phyloP scores from a whole-genome alignment of 805 yeast species.

The Metschnikowia cerradonensis region DNA sequence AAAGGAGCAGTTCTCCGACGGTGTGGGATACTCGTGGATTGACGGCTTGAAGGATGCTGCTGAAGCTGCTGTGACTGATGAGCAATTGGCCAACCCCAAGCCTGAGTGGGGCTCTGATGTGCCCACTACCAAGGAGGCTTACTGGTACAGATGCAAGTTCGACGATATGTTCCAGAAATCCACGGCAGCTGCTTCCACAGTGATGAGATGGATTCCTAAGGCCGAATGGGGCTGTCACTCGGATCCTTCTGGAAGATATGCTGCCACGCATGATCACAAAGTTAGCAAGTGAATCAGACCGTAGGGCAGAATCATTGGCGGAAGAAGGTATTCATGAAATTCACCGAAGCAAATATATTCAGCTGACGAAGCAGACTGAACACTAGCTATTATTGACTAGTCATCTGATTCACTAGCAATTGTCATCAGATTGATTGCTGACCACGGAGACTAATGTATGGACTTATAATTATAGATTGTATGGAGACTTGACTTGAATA shows the following conservation, averaged over 20 bases:
- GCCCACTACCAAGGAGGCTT: constrained; percentile 98
- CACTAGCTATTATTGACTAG: too few relatives aligned
- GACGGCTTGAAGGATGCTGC: constrained; percentile 97
- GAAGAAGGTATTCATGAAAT: too few relatives aligned
- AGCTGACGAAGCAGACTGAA: too few relatives aligned
- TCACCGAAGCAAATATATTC: too few relatives aligned
- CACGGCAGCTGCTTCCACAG: constrained; percentile 91
- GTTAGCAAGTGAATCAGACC: constrained; percentile 22
- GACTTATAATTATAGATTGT: too few relatives aligned
- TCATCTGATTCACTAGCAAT: too few relatives aligned
- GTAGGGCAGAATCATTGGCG: too few relatives aligned
- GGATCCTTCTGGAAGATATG: constrained; percentile 98
- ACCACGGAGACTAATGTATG: too few relatives aligned
- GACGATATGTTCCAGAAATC: constrained; percentile 83
- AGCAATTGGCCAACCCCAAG: constrained; percentile 84
- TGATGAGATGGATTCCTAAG: constrained; percentile 99
- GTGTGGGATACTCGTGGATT: constrained; percentile 99
- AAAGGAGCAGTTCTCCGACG: constrained; percentile 99
- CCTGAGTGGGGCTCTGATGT: constrained; percentile 94
- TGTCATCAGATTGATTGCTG: too few relatives aligned
- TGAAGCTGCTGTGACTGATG: constrained; percentile 80
- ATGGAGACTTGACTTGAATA: too few relatives aligned
- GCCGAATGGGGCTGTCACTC: constrained; percentile 99
- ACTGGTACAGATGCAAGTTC: constrained; percentile 96
- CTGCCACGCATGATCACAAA: constrained; percentile 74